Evolutionary conservation across 441 rosid species (phyloP), one percentile per base, ranked within the genome.

Genomic region (Pelargonium australe): DNA sequence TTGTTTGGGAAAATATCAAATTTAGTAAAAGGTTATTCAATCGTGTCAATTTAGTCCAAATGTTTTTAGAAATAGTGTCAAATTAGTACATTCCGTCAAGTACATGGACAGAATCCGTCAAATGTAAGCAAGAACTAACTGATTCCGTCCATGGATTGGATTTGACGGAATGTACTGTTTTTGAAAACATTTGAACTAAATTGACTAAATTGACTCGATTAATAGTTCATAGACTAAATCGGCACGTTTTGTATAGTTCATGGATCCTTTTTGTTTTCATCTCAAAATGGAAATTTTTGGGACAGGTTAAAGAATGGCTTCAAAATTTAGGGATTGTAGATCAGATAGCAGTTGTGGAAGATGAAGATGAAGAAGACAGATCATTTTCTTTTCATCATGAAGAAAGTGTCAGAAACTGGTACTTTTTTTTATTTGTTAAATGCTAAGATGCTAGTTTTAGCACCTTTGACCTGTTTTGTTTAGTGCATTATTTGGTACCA

Each of bases 221-320:
- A 6, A 3, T 31, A 4, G 37, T 31, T 31, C 37, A 4, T 0
- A 4, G 37, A 31, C 37, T 31, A 5, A 34, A 34, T 5, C 1
- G 40, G 0, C 7, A 4, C 40, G 7, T 34, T 34, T 5, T 34
- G 40, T 0, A 34, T 34, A 5, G 40, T 34, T 34, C 40, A 34
- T 0, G 40, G 40, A 34, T 31, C 37, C 37, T 34, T 34, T 31
- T 34, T 84, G 82, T 87, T 82, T 87, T 84, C 73, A 63, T 64
- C 76, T 80, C 79, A 80, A 43, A 62, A 81, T 85, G 83, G 77
- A 73, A 76, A 69, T 73, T 80, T 80, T 70, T 69, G 78, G 85
- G 73, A 82, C 87, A 95, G 99, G 98, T 92, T 84, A 95, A 88
- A 95, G 99, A 92, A 77, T 95, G 99, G 99, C 98, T 95, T 84